A percentile compares a stretch with the other conserved stretches of the same genome.
These are phyloP conservation scores for Oemleria cerasiformis DNA, from an alignment of 306 rosid genomes.

Conservation along the genomic window DNA sequence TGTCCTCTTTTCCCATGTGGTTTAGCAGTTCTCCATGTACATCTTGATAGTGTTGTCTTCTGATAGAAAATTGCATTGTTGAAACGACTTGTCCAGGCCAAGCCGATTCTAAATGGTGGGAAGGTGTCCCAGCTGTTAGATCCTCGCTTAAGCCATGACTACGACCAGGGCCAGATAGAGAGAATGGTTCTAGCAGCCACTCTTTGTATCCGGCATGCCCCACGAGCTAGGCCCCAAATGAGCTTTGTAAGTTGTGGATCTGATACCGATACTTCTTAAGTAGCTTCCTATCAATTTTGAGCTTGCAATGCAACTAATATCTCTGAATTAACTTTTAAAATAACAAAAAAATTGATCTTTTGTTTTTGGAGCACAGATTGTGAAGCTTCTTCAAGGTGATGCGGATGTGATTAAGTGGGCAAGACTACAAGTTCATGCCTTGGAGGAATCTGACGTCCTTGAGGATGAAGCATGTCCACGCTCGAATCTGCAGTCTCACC, in stretches of 20 bases:
- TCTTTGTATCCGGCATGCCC: slow-evolving; percentile 78
- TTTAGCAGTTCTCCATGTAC: slow-evolving; percentile 1
- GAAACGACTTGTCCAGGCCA: slow-evolving; percentile 60
- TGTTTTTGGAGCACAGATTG: slow-evolving; percentile 48
- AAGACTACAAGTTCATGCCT: slow-evolving; percentile 52
- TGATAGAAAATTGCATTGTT: slow-evolving; percentile 10
- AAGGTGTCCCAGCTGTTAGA: slow-evolving; percentile 71
- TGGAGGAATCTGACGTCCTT: slow-evolving; percentile 42
- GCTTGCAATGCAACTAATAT: slow-evolving; percentile 2
- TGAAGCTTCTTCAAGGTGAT: slow-evolving; percentile 83
- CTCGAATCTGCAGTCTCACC: slow-evolving; percentile 74
- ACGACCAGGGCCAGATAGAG: slow-evolving; percentile 65
- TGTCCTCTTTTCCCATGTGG: slow-evolving; percentile 26
- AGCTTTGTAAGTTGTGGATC: slow-evolving; percentile 60
- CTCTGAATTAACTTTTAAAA: neutral
- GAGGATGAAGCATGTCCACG: slow-evolving; percentile 60
- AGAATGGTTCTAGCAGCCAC: slow-evolving; percentile 84
- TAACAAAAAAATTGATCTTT: neutral
- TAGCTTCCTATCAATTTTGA: slow-evolving; percentile 11
- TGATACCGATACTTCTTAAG: slow-evolving; percentile 21
- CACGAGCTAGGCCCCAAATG: slow-evolving; percentile 93
- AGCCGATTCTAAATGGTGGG: slow-evolving; percentile 66
- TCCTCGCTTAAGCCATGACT: slow-evolving; percentile 56
- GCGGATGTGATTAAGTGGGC: slow-evolving; percentile 73
- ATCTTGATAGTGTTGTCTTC: slow-evolving; percentile 18